These are phyloP conservation scores for Zasmidium angulare DNA, from an alignment of 2,329 filamentous ascomycete species.

Conservation along the genomic window DNA sequence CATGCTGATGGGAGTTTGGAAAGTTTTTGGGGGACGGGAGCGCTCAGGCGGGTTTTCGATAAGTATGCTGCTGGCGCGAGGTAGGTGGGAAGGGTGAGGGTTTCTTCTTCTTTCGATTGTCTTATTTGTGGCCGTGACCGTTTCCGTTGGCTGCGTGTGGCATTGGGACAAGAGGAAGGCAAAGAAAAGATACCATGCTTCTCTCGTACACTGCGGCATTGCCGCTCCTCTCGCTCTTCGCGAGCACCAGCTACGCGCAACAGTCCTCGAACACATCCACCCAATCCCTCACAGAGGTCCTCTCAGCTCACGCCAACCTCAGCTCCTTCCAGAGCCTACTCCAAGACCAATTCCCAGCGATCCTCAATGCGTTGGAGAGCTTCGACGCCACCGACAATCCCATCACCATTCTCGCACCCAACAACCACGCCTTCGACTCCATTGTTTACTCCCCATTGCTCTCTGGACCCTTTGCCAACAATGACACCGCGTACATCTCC, in stretches of 20 bases:
- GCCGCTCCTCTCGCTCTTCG: background rate
- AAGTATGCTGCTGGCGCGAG: no score
- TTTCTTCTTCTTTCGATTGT: no score
- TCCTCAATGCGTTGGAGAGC: slow-evolving; percentile 33
- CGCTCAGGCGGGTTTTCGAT: no score
- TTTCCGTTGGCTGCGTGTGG: no score
- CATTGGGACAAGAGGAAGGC: no score
- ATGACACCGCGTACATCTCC: slow-evolving; percentile 14
- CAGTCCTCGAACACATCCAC: slow-evolving; percentile 1
- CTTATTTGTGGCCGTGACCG: no score
- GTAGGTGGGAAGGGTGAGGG: no score
- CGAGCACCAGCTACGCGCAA: background rate
- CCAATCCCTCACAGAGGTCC: slow-evolving; percentile 14
- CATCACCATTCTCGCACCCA: slow-evolving; percentile 41
- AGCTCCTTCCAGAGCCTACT: slow-evolving; percentile 17
- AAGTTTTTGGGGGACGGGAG: no score
- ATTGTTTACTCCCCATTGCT: slow-evolving; percentile 27
- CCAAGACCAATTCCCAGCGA: slow-evolving; percentile 19
- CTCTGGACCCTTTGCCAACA: slow-evolving; percentile 12
- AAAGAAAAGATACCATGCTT: background rate
- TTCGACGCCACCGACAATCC: slow-evolving; percentile 30
- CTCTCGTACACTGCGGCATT: background rate
- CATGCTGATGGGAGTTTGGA: no score
- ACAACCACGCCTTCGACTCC: slow-evolving; percentile 37
- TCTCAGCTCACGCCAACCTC: slow-evolving; percentile 14